Percentiles rank a stretch among this genome's conserved stretches.
Conservation (phyloP, 1,139 yeast genomes). For the Candida sanyaensis region DNA sequence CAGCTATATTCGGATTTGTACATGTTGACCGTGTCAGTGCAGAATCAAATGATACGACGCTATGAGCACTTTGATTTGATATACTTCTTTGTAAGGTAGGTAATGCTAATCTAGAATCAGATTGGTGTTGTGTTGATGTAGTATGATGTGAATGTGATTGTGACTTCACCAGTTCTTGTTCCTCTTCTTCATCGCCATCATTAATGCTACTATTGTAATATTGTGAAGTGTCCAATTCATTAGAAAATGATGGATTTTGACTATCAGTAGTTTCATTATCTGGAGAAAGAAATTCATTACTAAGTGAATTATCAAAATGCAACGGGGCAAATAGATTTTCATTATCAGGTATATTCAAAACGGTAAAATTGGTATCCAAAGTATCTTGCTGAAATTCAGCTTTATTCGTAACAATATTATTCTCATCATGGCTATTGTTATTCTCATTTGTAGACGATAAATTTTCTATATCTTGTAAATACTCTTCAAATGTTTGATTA, state of each 20-base stretch:
- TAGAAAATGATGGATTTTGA: background rate
- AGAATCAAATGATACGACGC: constrained; percentile 15
- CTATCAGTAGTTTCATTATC: constrained; percentile 4
- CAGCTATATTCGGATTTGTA: constrained; percentile 9
- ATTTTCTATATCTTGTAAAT: constrained; percentile 11
- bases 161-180: background rate
- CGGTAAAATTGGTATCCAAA: constrained; percentile 3
- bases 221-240: background rate
- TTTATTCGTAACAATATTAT: background rate
- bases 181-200: constrained; percentile 7
- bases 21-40: constrained; percentile 8
- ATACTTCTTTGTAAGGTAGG: constrained; percentile 6
- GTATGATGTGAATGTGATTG: background rate
- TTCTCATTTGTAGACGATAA: background rate
- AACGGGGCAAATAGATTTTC: constrained; percentile 7
- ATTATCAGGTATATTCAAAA: constrained; percentile 1
- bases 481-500: constrained; percentile 16
- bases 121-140: background rate
- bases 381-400: background rate
- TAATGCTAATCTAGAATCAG: constrained; percentile 1
- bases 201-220: background rate
- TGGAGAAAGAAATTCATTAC: constrained; percentile 7
- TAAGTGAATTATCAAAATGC: constrained; percentile 5
- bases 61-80: constrained; percentile 28
- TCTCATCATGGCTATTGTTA: background rate